A percentile compares a stretch with the other conserved stretches of the same genome.
phyloP scores from a whole-genome alignment of 2,329 filamentous ascomycete species.

The Aureobasidium musti region DNA sequence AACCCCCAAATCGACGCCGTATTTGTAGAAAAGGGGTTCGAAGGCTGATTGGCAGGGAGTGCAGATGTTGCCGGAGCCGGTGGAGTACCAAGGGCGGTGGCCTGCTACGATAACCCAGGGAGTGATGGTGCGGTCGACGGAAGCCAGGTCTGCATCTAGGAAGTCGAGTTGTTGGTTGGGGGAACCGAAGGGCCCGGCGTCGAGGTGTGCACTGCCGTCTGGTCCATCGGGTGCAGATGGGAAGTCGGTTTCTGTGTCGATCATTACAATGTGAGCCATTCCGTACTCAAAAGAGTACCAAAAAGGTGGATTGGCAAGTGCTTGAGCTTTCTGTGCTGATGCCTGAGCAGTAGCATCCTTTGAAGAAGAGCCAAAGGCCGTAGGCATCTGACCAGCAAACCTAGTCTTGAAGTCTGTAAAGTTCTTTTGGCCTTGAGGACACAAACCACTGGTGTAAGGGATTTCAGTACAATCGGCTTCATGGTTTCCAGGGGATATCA shows the following conservation, averaged over 20 bases:
- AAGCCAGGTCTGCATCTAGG: conserved; percentile 57
- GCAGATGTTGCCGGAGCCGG: conserved; percentile 44
- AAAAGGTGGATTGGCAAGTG: conserved; percentile 55
- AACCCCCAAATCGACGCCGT: conserved; percentile 59
- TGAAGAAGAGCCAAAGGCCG: conserved; percentile 54
- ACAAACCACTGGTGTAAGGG: conserved; percentile 44
- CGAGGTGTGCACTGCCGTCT: conserved; percentile 47
- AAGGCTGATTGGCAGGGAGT: conserved; percentile 55
- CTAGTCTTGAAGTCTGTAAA: conserved; percentile 62
- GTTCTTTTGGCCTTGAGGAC: conserved; percentile 58
- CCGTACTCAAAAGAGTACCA: conserved; percentile 60
- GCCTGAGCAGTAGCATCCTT: conserved; percentile 46
- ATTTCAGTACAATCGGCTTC: conserved; percentile 48
- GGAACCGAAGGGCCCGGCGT: conserved; percentile 55
- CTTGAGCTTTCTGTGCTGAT: conserved; percentile 50
- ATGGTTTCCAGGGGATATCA: conserved; percentile 61
- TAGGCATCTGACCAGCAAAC: conserved; percentile 54
- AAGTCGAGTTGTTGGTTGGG: conserved; percentile 56
- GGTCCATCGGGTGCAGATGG: conserved; percentile 51
- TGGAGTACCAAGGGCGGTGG: conserved; percentile 48
- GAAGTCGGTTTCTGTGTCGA: conserved; percentile 62
- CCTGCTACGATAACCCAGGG: conserved; percentile 56
- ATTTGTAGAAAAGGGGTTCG: conserved; percentile 56
- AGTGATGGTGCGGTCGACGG: conserved; percentile 58
- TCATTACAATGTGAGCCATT: conserved; percentile 57